A percentile compares a stretch with the other conserved stretches of the same genome.
Conservation (phyloP, 495 filamentous ascomycete genomes). For the Cercophora sp. region DNA sequence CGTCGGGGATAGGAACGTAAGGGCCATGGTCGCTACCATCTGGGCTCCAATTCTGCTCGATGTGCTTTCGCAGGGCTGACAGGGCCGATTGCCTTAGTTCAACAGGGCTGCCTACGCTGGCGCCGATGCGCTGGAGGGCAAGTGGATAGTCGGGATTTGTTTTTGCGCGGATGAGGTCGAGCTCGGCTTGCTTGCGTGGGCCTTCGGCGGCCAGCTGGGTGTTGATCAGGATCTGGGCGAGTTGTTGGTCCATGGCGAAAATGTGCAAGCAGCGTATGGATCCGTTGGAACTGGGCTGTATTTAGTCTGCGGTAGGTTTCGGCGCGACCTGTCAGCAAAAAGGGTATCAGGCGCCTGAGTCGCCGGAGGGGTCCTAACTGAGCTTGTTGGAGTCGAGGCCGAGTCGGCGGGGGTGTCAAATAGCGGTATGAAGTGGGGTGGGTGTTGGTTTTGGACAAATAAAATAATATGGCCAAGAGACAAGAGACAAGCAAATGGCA, state of each 20-base stretch:
- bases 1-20: constrained; percentile 61
- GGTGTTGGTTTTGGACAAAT: too few species aligned
- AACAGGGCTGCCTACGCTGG: constrained; percentile 62
- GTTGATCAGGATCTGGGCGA: constrained; percentile 72
- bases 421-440: constrained; percentile 13
- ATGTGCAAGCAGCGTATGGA: too few species aligned
- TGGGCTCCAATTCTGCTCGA: constrained; percentile 70
- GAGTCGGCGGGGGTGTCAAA: too few species aligned
- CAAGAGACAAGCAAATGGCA: too few species aligned
- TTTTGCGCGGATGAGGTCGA: constrained; percentile 64
- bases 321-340: too few species aligned
- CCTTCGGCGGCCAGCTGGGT: constrained; percentile 68
- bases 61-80: constrained; percentile 72
- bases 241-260: constrained; percentile 91
- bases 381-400: too few species aligned
- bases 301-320: too few species aligned
- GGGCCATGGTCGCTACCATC: constrained; percentile 60
- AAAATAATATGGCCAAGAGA: too few species aligned
- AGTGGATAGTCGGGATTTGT: constrained; percentile 66
- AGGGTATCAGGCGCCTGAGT: too few species aligned
- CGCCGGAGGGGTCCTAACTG: too few species aligned
- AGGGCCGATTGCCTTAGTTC: constrained; percentile 80
- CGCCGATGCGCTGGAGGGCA: constrained; percentile 72
- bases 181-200: constrained; percentile 74
- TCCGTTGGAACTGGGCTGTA: too few species aligned